Percentiles rank a stretch among this genome's conserved stretches.
These are phyloP conservation scores for Physaria fendleri DNA, from an alignment of 345 rosid genomes.

Conservation along the genomic window DNA sequence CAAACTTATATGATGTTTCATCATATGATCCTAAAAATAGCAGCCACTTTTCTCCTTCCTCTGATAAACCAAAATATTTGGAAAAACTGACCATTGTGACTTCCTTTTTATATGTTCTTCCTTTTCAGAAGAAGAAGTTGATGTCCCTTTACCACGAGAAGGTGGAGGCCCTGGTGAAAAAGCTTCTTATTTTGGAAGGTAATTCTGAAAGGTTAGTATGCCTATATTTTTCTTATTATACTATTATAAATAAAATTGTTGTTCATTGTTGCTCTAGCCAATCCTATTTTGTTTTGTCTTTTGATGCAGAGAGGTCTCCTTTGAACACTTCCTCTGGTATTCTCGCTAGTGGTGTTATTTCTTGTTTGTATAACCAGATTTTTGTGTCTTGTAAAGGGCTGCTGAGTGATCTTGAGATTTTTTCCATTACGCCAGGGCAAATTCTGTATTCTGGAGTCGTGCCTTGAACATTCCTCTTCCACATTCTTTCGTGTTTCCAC, in stretches of 20 bases:
- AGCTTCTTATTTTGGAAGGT: conserved; percentile 66
- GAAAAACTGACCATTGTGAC: not conserved
- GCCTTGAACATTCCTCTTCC: conserved; percentile 94
- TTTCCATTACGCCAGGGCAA: conserved; percentile 54
- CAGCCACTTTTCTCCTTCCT: conserved; percentile 1
- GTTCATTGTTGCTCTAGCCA: not conserved
- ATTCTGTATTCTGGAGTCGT: conserved; percentile 94
- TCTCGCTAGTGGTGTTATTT: conserved; percentile 1
- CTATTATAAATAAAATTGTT: not conserved
- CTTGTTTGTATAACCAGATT: not conserved
- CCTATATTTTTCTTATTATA: not conserved
- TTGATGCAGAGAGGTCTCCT: conserved; percentile 51
- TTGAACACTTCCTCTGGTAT: conserved; percentile 90
- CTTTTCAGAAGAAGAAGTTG: conserved; percentile 65
- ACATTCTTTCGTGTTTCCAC: conserved; percentile 76
- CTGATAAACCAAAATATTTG: not conserved
- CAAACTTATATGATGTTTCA: not conserved
- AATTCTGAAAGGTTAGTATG: conserved; percentile 44
- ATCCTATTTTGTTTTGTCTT: conserved; percentile 14
- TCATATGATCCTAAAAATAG: not conserved
- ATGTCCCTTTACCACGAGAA: conserved; percentile 51
- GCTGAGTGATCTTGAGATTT: conserved; percentile 1
- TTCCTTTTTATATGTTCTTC: not conserved
- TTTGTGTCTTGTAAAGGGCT: not conserved
- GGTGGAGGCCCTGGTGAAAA: conserved; percentile 66